Evolutionary conservation across 352 stramenopile species (phyloP).

Genomic region (Globisporangium echinulatum): DNA sequence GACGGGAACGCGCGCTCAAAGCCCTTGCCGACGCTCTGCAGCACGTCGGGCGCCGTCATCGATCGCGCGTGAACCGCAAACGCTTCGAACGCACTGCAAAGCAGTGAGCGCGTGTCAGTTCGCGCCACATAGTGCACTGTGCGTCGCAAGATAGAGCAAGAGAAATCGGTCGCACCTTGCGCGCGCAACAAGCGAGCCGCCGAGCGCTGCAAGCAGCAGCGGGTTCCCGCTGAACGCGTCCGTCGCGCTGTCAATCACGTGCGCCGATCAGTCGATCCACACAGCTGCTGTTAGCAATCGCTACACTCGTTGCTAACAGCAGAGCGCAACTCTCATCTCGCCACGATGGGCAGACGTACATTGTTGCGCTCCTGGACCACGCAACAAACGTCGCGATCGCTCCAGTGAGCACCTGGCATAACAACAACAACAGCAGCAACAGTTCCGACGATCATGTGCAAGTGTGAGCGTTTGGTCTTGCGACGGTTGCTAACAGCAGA

Average conservation of each 20-base stretch:
- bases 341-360: slow-evolving; percentile 21
- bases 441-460: too few species aligned
- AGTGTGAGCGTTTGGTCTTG: too few species aligned
- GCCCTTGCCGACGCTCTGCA: slow-evolving; percentile 56
- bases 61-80: slow-evolving; percentile 62
- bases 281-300: not conserved
- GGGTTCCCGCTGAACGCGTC: slow-evolving; percentile 34
- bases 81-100: slow-evolving; percentile 39
- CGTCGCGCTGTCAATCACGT: too few species aligned
- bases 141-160: too few species aligned
- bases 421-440: too few species aligned
- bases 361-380: slow-evolving; percentile 43
- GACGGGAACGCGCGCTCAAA: slow-evolving; percentile 40
- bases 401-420: slow-evolving; percentile 66
- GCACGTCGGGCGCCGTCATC: slow-evolving; percentile 83
- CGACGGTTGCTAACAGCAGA: not conserved
- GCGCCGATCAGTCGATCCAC: slow-evolving; percentile 1
- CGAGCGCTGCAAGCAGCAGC: slow-evolving; percentile 65
- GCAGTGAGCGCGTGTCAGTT: too few species aligned
- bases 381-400: slow-evolving; percentile 72
- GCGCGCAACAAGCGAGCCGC: slow-evolving; percentile 74
- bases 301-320: not conserved
- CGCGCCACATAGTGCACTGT: not conserved
- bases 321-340: too few species aligned
- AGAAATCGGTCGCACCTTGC: slow-evolving; percentile 33